Evolutionary conservation across 176 grass and related monocot genomes (phyloP), one percentile per base, ranked within the genome.

Genomic region (Carex littledalei): DNA sequence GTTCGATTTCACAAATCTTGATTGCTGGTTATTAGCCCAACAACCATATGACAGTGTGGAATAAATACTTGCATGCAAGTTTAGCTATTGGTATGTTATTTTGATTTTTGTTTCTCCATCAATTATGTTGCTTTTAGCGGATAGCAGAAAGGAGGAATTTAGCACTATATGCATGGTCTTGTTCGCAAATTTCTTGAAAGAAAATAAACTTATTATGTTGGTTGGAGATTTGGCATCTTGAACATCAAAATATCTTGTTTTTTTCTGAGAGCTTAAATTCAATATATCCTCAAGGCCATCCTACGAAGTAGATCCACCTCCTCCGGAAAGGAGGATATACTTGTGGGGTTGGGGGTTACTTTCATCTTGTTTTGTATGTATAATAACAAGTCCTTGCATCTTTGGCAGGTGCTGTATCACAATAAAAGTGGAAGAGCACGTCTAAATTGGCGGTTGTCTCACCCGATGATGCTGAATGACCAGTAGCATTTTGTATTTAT

Each of bases 341-440:
- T 63, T 63, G 61, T 8, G 9, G 61, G 61, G 66, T 39, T 4
- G 65, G 65, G 31, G 31, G 24, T 31, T 65, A 65, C 24, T 56
- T 39, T 6, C 1, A 32, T 29, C 53, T 91, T 21, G 11, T 84
- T 66, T 73, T 89, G 41, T 75, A 89, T 65, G 14, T 77, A 32
- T 55, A 15, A 32, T 77, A 77, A 54, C 24, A 41, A 77, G 49
- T 77, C 45, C 32, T 35, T 79, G 9, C 80, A 84, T 57, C 6
- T 71, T 86, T 90, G 74, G 16, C 89, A 98, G 93, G 91, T 98
- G 85, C 85, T 98, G 70, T 92, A 98, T 81, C 93, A 92, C 84
- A 89, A 92, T 77, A 92, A 52, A 83, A 89, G 60, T 81, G 90
- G 91, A 83, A 57, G 21, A 55, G 29, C 84, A n/a, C 71, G 83